Percentiles rank a stretch among this genome's conserved stretches.
These are phyloP conservation scores for Eucalyptus coolabah DNA, from an alignment of 345 rosid genomes.

Conservation along the genomic window DNA sequence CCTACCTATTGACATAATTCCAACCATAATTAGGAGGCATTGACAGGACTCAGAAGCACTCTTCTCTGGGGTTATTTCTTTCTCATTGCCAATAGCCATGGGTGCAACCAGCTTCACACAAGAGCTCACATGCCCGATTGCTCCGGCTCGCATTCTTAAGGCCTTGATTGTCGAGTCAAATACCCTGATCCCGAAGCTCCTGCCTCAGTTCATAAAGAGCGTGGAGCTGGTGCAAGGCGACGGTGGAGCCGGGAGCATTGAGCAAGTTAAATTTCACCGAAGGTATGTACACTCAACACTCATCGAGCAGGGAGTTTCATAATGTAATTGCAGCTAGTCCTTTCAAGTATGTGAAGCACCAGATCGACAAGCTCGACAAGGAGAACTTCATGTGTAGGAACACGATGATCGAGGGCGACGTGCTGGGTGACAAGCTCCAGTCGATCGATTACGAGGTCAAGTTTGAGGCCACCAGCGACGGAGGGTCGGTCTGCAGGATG, in stretches of 20 bases:
- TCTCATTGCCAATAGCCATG: background rate
- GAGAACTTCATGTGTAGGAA: background rate
- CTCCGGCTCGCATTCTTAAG: constrained; percentile 10
- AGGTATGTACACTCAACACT: background rate
- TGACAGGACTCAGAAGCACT: background rate
- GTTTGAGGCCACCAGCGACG: constrained; percentile 2
- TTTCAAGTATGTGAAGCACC: constrained; percentile 3
- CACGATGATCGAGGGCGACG: constrained; percentile 11
- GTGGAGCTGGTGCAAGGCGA: constrained; percentile 3
- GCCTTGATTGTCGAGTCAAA: constrained; percentile 6
- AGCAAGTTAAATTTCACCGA: constrained; percentile 10
- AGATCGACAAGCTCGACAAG: background rate
- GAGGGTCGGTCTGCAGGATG: constrained; percentile 3
- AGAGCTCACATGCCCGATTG: background rate
- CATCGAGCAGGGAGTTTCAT: background rate
- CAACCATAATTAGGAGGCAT: too few species aligned
- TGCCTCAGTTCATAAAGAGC: constrained; percentile 9
- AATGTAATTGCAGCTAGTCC: background rate
- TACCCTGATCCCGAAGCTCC: constrained; percentile 2
- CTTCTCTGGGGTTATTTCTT: background rate
- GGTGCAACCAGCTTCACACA: constrained; percentile 2
- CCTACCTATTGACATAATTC: background rate
- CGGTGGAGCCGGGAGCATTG: constrained; percentile 20
- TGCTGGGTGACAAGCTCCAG: background rate
- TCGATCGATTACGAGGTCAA: constrained; percentile 6